phyloP scores from a whole-genome alignment of 2,329 filamentous ascomycete species.

The Colletotrichum tofieldiae region DNA sequence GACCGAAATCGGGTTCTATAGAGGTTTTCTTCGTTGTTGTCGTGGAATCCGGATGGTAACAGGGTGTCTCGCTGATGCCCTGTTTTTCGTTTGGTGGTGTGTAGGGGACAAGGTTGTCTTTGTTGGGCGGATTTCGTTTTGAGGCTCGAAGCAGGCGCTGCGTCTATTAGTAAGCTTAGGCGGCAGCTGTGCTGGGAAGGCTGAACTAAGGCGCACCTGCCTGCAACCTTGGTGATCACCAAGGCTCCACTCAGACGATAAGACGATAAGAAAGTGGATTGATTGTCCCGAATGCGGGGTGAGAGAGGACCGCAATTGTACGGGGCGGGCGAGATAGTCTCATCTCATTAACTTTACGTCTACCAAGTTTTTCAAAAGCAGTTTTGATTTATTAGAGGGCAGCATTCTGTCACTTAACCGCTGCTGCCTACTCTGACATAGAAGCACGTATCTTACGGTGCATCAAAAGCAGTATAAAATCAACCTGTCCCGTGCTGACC shows the following conservation, averaged over 20 bases:
- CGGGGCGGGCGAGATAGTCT: not conserved
- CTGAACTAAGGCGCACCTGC: constrained; percentile 24
- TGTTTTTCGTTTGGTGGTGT: constrained; percentile 51
- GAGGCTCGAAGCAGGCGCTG: constrained; percentile 44
- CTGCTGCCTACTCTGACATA: constrained; percentile 1
- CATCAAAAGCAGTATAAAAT: constrained; percentile 18
- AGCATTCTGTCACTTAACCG: constrained; percentile 18
- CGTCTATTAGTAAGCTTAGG: constrained; percentile 43
- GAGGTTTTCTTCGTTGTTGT: not conserved
- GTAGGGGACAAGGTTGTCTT: constrained; percentile 57
- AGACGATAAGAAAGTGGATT: constrained; percentile 13
- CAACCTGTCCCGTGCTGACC: constrained; percentile 18
- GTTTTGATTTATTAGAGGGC: constrained; percentile 5
- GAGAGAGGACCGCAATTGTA: constrained; percentile 3
- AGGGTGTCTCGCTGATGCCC: constrained; percentile 40
- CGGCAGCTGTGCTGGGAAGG: constrained; percentile 21
- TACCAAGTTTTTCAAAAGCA: not conserved
- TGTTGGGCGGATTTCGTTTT: constrained; percentile 50
- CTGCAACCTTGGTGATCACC: constrained; percentile 21
- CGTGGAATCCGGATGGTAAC: constrained; percentile 14
- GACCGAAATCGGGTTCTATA: not conserved
- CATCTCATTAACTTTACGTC: not conserved
- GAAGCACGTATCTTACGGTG: constrained; percentile 11
- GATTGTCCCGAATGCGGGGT: constrained; percentile 28
- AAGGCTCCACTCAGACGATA: constrained; percentile 29